A percentile compares a stretch with the other conserved stretches of the same genome.
Evolutionary conservation across 495 filamentous ascomycete species (phyloP).

Genomic region (Daldinia loculata): DNA sequence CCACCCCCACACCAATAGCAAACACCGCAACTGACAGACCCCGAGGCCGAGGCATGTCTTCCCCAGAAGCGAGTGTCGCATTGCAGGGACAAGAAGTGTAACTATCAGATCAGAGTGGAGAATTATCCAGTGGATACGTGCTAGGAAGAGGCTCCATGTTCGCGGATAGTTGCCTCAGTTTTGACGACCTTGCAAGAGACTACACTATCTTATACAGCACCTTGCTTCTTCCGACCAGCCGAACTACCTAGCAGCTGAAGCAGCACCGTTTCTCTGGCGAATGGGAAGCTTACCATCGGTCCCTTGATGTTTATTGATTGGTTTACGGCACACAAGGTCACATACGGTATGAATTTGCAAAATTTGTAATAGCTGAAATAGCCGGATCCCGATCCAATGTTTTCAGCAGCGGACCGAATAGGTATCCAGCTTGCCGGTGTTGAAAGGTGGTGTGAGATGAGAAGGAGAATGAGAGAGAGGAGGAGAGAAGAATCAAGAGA

Average conservation of each 20-base stretch:
- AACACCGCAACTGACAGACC: conserved; percentile 39
- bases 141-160: conserved; percentile 41
- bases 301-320: conserved; percentile 17
- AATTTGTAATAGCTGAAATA: conserved; percentile 22
- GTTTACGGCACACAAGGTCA: conserved; percentile 14
- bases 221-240: conserved; percentile 21
- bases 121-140: conserved; percentile 19
- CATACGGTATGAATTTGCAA: conserved; percentile 6
- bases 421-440: conserved; percentile 4
- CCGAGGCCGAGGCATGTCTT: conserved; percentile 36
- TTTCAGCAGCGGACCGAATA: conserved; percentile 21
- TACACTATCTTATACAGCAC: conserved; percentile 8
- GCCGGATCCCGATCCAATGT: conserved; percentile 2
- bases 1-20: conserved; percentile 39
- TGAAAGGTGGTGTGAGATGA: neutral
- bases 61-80: conserved; percentile 37
- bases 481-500: neutral
- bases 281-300: conserved; percentile 14
- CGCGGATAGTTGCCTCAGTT: conserved; percentile 44
- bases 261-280: conserved; percentile 11
- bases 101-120: conserved; percentile 27
- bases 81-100: conserved; percentile 34
- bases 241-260: conserved; percentile 17
- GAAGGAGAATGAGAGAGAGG: neutral
- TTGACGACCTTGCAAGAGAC: conserved; percentile 33